Evolutionary conservation across 2,329 filamentous ascomycete species (phyloP), one percentile per base, ranked within the genome.

Genomic region (Penicillium sp.): DNA sequence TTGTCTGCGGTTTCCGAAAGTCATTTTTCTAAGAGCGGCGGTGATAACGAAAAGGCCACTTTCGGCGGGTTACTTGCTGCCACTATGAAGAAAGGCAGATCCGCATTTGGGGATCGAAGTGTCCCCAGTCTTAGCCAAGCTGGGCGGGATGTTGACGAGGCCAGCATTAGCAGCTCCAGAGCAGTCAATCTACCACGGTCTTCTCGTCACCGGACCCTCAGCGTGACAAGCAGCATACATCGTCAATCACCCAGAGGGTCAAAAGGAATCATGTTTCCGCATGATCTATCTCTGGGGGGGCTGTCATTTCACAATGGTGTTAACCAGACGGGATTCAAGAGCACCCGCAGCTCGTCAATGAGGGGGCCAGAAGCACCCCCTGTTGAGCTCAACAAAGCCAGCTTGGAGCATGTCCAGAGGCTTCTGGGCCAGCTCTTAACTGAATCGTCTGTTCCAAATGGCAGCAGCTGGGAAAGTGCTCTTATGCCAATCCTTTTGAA

Each of bases 401-500:
- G 93, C 60, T 69, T 95, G 43, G 81, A 87, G 49, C 93, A 98
- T 70, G 88, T 97, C 14, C 84, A 85, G 50, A 87, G 83, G 57
- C 77, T 98, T 3, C 74, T 98, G 11, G 81, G 80, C 27, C 93
- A 98, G 63, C 76, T 97, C 23, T 69, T 98, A 1, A 75, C 83
- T 45, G 91, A 96, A 61, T 79, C 81, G 2, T 74, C 78, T 3
- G 80, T 98, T 16, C 77, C 84, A 9, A 84, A 87, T 53, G 74
- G 81, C 1, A 71, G 78, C 2, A 84, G 84, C 18, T 98, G 93
- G 93, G 87, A 96, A 60, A 90, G 83, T 51, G 88, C 91, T 0
- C 73, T 98, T 9, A 78, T 96, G 27, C 93, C 93, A 0, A 94
- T 98, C 36, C 75, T 98, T 14, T 74, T 96, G 15, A 86, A 86